These are phyloP conservation scores for Kazachstania africana DNA, from an alignment of 805 yeast species.

Conservation along the genomic window DNA sequence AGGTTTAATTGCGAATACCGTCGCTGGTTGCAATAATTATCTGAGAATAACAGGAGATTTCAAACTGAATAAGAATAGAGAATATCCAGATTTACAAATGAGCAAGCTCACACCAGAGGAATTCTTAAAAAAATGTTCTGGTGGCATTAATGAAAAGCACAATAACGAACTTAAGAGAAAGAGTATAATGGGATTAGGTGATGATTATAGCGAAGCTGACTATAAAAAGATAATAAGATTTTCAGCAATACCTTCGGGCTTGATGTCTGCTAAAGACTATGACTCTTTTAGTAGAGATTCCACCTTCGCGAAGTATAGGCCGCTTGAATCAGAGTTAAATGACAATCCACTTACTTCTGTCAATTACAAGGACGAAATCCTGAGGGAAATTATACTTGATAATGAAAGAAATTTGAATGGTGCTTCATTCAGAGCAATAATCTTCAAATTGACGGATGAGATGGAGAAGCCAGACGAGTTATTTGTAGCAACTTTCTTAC, in stretches of 20 bases:
- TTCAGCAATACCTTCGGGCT: constrained; percentile 12
- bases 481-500: constrained; percentile 60
- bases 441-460: constrained; percentile 58
- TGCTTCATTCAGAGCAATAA: constrained; percentile 59
- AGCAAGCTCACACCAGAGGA: constrained; percentile 47
- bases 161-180: constrained; percentile 21
- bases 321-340: constrained; percentile 14
- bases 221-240: constrained; percentile 17
- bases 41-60: constrained; percentile 56
- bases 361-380: constrained; percentile 16
- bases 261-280: constrained; percentile 20
- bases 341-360: constrained; percentile 3
- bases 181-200: neutral
- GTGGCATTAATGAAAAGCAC: constrained; percentile 40
- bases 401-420: constrained; percentile 46
- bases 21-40: constrained; percentile 39
- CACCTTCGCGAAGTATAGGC: constrained; percentile 26
- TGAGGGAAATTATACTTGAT: constrained; percentile 31
- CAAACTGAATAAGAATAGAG: constrained; percentile 43
- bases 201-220: constrained; percentile 1
- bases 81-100: constrained; percentile 52
- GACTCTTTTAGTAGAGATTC: constrained; percentile 28
- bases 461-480: constrained; percentile 49
- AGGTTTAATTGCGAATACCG: constrained; percentile 37
- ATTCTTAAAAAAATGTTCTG: constrained; percentile 50